A percentile compares a stretch with the other conserved stretches of the same genome.
Evolutionary conservation across 257 asterid genomes (phyloP).

Genomic region (Apocynum venetum): DNA sequence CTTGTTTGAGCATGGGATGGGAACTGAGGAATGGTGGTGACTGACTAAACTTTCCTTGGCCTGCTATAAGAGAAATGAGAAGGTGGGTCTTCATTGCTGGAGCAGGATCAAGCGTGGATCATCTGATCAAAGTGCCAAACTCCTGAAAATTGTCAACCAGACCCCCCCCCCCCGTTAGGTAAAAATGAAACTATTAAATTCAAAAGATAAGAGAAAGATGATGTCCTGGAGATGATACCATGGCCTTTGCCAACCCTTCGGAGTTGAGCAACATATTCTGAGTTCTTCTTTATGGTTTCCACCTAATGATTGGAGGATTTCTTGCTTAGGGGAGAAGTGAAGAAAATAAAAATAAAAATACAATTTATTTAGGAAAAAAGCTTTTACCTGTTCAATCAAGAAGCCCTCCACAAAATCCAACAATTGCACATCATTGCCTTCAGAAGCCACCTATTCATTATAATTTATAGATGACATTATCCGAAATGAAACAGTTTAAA

Average conservation of each 20-base stretch:
- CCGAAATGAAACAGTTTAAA: neutral
- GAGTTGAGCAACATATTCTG: constrained; percentile 53
- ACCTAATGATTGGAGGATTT: constrained; percentile 28
- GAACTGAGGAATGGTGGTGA: too few relatives aligned
- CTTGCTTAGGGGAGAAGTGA: neutral
- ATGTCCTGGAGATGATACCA: constrained; percentile 19
- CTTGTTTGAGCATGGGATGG: too few relatives aligned
- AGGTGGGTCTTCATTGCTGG: neutral
- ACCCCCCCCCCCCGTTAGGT: neutral
- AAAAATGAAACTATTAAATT: neutral
- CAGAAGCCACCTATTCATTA: constrained; percentile 34
- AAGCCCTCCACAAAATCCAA: constrained; percentile 40
- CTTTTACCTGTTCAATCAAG: constrained; percentile 41
- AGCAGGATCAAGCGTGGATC: constrained; percentile 29
- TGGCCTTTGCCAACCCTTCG: constrained; percentile 53
- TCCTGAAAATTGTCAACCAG: constrained; percentile 21
- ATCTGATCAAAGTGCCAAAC: constrained; percentile 51
- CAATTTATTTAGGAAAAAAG: neutral
- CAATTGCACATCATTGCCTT: constrained; percentile 37
- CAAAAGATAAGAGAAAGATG: too few relatives aligned
- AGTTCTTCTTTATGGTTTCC: constrained; percentile 46
- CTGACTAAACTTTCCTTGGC: too few relatives aligned
- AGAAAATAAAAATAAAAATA: neutral
- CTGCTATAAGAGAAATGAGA: neutral
- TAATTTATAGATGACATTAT: neutral